These are phyloP conservation scores for Phaeotremella skinneri DNA, from an alignment of 768 basidiomycete genomes.

Conservation along the genomic window DNA sequence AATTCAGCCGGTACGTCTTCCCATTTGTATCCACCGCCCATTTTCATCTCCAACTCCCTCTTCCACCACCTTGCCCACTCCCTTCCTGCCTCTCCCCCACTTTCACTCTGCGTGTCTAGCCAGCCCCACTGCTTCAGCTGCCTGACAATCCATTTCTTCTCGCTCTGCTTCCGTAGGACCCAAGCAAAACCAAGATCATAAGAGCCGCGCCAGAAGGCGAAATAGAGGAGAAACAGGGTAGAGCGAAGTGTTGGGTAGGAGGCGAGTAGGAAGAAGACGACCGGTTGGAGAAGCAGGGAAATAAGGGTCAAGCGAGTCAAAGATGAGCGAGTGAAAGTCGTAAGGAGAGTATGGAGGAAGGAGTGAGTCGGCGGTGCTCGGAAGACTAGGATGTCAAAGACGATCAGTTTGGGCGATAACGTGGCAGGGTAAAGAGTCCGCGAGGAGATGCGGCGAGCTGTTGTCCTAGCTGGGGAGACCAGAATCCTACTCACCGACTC, in stretches of 20 bases:
- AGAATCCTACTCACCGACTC: conserved; percentile 21
- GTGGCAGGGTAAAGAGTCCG: background rate
- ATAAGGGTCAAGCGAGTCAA: conserved; percentile 81
- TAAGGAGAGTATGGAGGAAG: conserved; percentile 37
- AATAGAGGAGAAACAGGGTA: conserved; percentile 80
- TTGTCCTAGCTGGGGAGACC: background rate
- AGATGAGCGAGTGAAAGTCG: conserved; percentile 55
- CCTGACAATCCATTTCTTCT: conserved; percentile 87
- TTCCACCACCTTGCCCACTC: conserved; percentile 77
- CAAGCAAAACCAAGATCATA: conserved; percentile 93
- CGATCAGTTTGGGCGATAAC: background rate
- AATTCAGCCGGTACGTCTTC: conserved; percentile 91
- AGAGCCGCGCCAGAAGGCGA: conserved; percentile 85
- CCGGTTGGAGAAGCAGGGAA: conserved; percentile 70
- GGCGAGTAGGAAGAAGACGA: conserved; percentile 68
- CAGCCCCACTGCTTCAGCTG: conserved; percentile 75
- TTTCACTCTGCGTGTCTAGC: conserved; percentile 62
- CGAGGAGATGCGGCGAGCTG: too few species aligned
- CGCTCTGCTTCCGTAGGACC: conserved; percentile 92
- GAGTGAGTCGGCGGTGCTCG: conserved; percentile 57
- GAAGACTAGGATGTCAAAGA: conserved; percentile 63
- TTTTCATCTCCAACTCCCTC: conserved; percentile 80
- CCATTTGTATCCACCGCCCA: conserved; percentile 91
- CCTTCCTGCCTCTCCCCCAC: conserved; percentile 50
- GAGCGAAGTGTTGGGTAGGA: conserved; percentile 49